These are phyloP conservation scores for Mitosporidium daphniae DNA, from an alignment of 371 early-diverging fungal genomes.

Conservation along the genomic window DNA sequence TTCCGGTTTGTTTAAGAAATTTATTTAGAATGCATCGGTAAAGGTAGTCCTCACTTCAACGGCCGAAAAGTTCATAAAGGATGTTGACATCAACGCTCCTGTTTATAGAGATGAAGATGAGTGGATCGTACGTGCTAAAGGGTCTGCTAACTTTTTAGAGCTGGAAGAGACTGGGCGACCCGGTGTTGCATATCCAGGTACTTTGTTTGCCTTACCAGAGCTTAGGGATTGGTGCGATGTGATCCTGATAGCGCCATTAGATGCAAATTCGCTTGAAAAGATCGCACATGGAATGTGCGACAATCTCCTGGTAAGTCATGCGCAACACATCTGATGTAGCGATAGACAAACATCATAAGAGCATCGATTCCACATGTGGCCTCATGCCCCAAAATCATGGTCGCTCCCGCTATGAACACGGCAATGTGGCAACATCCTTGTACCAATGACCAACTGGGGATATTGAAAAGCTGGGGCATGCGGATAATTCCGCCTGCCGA, in stretches of 20 bases:
- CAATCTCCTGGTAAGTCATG: constrained; percentile 38
- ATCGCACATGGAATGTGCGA: constrained; percentile 59
- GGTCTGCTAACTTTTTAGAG: too few species aligned
- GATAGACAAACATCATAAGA: too few species aligned
- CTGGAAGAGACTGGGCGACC: constrained; percentile 42
- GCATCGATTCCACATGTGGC: too few species aligned
- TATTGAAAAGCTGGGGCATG: constrained; percentile 15
- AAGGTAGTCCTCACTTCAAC: not conserved
- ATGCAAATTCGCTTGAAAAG: constrained; percentile 71
- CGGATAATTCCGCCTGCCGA: constrained; percentile 29
- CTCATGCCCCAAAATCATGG: too few species aligned
- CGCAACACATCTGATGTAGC: too few species aligned
- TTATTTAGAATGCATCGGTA: not conserved
- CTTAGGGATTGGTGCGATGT: constrained; percentile 75
- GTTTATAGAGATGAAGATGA: not conserved
- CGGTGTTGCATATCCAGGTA: constrained; percentile 69
- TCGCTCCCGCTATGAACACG: constrained; percentile 85
- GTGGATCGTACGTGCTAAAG: constrained; percentile 4
- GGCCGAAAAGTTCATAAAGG: not conserved
- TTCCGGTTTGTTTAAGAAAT: not conserved
- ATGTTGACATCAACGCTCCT: not conserved
- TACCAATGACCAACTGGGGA: constrained; percentile 22
- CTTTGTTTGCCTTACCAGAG: constrained; percentile 6
- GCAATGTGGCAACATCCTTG: constrained; percentile 76
- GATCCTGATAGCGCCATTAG: constrained; percentile 45